Conservation (phyloP, 345 rosid genomes). For the Bruguiera sexangula region DNA sequence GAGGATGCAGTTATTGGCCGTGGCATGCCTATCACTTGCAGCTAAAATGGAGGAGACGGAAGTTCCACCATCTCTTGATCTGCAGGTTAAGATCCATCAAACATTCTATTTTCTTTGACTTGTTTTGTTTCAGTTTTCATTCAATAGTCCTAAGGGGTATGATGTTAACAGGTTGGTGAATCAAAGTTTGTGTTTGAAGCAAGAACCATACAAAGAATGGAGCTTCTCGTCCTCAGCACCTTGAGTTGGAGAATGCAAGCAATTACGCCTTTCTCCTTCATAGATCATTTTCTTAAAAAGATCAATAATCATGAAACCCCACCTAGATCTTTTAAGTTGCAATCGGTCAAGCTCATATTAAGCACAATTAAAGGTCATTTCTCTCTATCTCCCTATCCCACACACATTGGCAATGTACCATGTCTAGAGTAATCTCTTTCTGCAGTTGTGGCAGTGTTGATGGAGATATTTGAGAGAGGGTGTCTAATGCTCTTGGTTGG, state of each 20-base stretch:
- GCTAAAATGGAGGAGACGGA: constrained; percentile 76
- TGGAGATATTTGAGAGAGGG: constrained; percentile 16
- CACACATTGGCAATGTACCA: constrained; percentile 10
- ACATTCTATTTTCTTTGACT: background rate
- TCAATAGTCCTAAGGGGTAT: background rate
- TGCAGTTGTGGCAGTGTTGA: constrained; percentile 19
- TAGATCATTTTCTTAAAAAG: constrained; percentile 54
- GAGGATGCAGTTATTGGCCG: constrained; percentile 67
- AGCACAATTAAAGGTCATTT: constrained; percentile 46
- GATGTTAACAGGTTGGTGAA: constrained; percentile 41
- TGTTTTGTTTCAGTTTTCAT: constrained; percentile 3
- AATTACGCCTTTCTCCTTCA: constrained; percentile 61
- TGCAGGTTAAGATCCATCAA: constrained; percentile 42
- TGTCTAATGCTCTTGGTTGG: constrained; percentile 35
- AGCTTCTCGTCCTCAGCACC: constrained; percentile 62
- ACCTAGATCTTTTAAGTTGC: constrained; percentile 25
- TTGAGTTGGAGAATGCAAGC: constrained; percentile 78
- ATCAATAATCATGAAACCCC: constrained; percentile 43
- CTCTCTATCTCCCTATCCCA: background rate
- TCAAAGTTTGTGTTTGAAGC: constrained; percentile 62
- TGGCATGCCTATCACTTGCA: constrained; percentile 71
- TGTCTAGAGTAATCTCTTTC: constrained; percentile 14
- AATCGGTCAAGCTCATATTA: constrained; percentile 48
- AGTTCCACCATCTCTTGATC: constrained; percentile 56
- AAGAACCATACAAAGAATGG: constrained; percentile 68